Conservation (phyloP, 495 filamentous ascomycete genomes). For the Penicillium ochrochloron region DNA sequence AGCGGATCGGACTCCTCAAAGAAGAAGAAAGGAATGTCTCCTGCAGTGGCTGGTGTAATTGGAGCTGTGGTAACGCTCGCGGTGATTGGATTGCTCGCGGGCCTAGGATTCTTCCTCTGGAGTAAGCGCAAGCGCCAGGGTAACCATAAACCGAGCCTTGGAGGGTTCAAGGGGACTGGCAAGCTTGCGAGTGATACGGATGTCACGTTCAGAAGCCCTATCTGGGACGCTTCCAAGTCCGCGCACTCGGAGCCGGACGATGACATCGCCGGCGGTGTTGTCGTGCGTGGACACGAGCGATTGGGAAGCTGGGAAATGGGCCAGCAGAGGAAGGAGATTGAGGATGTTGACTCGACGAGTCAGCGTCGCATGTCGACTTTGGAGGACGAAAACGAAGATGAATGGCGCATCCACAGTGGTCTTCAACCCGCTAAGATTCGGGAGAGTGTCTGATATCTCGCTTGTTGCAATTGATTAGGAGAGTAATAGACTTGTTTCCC, state of each 20-base stretch:
- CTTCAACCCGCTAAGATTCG: constrained; percentile 37
- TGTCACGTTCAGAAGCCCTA: constrained; percentile 42
- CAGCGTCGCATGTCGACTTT: constrained; percentile 8
- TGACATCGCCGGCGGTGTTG: constrained; percentile 22
- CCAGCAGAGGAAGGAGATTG: constrained; percentile 30
- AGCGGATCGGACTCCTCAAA: not conserved
- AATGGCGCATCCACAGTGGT: constrained; percentile 36
- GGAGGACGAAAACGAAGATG: constrained; percentile 32
- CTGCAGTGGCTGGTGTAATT: constrained; percentile 59
- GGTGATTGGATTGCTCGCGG: constrained; percentile 33
- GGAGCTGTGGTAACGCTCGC: constrained; percentile 52
- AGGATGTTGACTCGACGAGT: constrained; percentile 10
- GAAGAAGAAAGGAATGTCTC: constrained; percentile 27
- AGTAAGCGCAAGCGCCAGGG: constrained; percentile 41
- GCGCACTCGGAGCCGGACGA: constrained; percentile 21
- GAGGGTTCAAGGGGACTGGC: constrained; percentile 54
- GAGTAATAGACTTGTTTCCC: not conserved
- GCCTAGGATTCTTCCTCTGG: constrained; percentile 45
- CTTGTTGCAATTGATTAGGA: constrained; percentile 1
- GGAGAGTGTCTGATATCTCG: constrained; percentile 40
- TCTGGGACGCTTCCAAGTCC: constrained; percentile 32
- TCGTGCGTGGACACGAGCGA: constrained; percentile 49
- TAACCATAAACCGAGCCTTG: constrained; percentile 30
- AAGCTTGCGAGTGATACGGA: constrained; percentile 58
- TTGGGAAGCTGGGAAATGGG: constrained; percentile 59